Percentiles rank a stretch among this genome's conserved stretches.
phyloP scores from a whole-genome alignment of 2,329 filamentous ascomycete genomes.

The Helminthosporium solani region DNA sequence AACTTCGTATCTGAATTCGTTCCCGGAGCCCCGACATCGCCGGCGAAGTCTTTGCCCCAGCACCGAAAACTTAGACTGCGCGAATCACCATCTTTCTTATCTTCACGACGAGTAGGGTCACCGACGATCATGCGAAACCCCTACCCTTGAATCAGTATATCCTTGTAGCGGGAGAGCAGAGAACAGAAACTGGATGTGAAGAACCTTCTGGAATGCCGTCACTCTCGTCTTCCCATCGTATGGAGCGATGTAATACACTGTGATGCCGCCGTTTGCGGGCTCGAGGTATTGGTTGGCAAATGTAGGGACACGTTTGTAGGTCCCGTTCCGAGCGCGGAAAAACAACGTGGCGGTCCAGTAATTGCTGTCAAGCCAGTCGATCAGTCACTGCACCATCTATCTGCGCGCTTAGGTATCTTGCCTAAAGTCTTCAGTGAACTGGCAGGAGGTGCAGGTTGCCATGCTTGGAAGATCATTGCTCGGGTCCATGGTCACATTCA shows the following conservation, averaged over 20 bases:
- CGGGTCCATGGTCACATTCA: slow-evolving; percentile 48
- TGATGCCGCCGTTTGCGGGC: slow-evolving; percentile 38
- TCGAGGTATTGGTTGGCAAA: slow-evolving; percentile 32
- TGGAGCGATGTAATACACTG: slow-evolving; percentile 41
- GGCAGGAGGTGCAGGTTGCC: slow-evolving; percentile 23
- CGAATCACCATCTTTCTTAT: slow-evolving; percentile 2
- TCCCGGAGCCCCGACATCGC: slow-evolving; percentile 24
- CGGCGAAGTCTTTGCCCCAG: slow-evolving; percentile 19
- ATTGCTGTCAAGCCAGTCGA: slow-evolving; percentile 12
- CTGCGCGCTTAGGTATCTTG: background rate
- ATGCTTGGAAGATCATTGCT: slow-evolving; percentile 25
- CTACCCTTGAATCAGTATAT: background rate
- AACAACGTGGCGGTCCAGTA: slow-evolving; percentile 39
- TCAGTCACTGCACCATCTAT: background rate
- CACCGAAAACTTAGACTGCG: slow-evolving; percentile 21
- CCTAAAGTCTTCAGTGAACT: slow-evolving; percentile 35
- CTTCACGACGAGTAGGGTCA: slow-evolving; percentile 7
- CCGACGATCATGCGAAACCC: slow-evolving; percentile 15
- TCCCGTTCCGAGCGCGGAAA: slow-evolving; percentile 35
- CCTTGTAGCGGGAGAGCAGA: too few species aligned
- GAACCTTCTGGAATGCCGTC: slow-evolving; percentile 30
- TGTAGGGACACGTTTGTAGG: slow-evolving; percentile 35
- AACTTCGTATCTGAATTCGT: slow-evolving; percentile 24
- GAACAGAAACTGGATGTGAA: too few species aligned
- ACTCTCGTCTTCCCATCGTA: slow-evolving; percentile 36